These are phyloP conservation scores for Agaricus subrufescens DNA, from an alignment of 768 basidiomycete species.

Conservation along the genomic window DNA sequence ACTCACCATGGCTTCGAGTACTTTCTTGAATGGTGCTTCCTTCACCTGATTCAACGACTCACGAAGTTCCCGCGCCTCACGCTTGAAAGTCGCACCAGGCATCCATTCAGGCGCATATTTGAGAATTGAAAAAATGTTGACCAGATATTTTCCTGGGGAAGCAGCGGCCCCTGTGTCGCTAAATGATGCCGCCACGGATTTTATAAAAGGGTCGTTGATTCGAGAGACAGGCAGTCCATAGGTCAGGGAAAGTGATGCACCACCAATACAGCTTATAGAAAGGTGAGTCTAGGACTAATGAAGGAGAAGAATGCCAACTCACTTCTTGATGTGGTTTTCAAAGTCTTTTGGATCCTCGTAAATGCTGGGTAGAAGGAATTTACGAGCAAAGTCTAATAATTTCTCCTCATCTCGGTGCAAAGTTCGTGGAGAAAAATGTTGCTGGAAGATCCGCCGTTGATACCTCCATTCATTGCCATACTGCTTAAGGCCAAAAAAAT, in stretches of 20 bases:
- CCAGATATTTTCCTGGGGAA: background rate
- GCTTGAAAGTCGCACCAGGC: conserved; percentile 1
- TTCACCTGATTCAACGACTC: background rate
- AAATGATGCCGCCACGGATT: background rate
- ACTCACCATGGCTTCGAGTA: background rate
- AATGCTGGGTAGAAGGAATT: conserved; percentile 1
- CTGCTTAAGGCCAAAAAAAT: conserved; percentile 9
- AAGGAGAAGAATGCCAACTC: background rate
- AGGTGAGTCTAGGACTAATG: no score
- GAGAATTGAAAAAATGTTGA: background rate
- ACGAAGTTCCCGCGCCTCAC: background rate
- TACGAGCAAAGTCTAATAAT: conserved; percentile 4
- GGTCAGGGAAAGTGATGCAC: background rate
- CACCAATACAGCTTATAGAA: background rate
- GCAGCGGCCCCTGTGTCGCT: background rate
- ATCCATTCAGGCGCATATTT: conserved; percentile 1
- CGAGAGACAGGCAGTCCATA: background rate
- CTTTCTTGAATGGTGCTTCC: background rate
- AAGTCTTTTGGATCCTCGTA: conserved; percentile 4
- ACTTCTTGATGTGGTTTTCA: conserved; percentile 3
- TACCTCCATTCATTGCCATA: conserved; percentile 23
- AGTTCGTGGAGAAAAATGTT: conserved; percentile 15
- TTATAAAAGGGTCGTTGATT: background rate
- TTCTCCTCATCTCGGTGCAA: background rate
- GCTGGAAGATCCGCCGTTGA: conserved; percentile 21